These are phyloP conservation scores for Astrocystis sublimbata DNA, from an alignment of 495 filamentous ascomycete genomes.

Conservation along the genomic window DNA sequence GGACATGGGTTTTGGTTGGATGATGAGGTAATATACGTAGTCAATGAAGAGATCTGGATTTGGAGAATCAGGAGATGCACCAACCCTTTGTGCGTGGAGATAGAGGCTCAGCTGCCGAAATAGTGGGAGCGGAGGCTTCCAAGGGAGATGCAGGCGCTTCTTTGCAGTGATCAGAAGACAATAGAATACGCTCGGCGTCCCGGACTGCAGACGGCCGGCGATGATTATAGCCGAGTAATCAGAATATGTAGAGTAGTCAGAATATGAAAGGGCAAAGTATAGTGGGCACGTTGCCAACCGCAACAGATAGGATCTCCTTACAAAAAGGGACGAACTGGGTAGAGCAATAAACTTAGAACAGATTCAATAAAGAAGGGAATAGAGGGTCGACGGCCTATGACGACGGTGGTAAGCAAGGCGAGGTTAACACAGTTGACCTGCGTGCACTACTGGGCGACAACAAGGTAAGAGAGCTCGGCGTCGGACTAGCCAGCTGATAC, in stretches of 20 bases:
- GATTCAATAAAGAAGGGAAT: neutral
- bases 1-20: neutral
- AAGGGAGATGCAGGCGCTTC: neutral
- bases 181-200: neutral
- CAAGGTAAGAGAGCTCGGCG: neutral
- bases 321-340: neutral
- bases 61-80: slow-evolving; percentile 1
- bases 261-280: neutral
- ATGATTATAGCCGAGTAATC: too few relatives aligned
- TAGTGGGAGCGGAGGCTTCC: neutral
- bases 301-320: neutral
- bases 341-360: neutral
- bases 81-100: neutral
- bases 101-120: neutral
- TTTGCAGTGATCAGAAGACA: neutral
- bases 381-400: neutral
- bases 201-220: slow-evolving; percentile 2
- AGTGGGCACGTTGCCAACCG: slow-evolving; percentile 1
- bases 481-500: neutral
- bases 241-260: too few relatives aligned
- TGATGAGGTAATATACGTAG: neutral
- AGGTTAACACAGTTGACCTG: neutral
- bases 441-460: neutral
- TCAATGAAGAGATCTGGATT: neutral
- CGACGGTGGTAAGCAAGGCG: neutral